Percentiles rank a stretch among this genome's conserved stretches.
These are phyloP conservation scores for Coemansia sp. DNA, from an alignment of 192 early-diverging fungal species.

Conservation along the genomic window DNA sequence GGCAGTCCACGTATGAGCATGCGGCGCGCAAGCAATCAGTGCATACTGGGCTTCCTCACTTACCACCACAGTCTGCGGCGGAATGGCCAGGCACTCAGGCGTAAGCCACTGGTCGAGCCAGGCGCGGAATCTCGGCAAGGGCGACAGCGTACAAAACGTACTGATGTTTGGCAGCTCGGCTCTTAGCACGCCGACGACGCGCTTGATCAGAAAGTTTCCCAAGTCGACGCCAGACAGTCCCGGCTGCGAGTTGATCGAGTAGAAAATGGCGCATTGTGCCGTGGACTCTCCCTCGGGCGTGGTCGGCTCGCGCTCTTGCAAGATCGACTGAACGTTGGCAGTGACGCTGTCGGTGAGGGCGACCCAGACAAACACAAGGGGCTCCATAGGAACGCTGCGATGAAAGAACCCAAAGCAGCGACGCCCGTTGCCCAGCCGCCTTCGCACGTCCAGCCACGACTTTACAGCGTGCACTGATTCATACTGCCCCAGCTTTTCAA, in stretches of 20 bases:
- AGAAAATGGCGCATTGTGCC: constrained; percentile 78
- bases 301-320: constrained; percentile 54
- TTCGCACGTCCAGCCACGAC: constrained; percentile 78
- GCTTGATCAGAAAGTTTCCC: constrained; percentile 87
- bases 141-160: constrained; percentile 86
- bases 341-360: constrained; percentile 67
- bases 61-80: constrained; percentile 15
- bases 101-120: constrained; percentile 66
- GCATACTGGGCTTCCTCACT: constrained; percentile 1
- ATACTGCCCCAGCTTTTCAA: constrained; percentile 82
- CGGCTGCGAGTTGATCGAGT: constrained; percentile 88
- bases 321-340: constrained; percentile 64
- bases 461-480: constrained; percentile 88
- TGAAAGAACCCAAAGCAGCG: constrained; percentile 86
- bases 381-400: constrained; percentile 70
- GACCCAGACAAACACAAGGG: constrained; percentile 88
- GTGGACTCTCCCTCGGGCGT: constrained; percentile 40
- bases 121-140: constrained; percentile 79
- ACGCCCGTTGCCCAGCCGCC: constrained; percentile 67
- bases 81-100: constrained; percentile 14
- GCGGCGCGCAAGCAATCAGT: constrained; percentile 19
- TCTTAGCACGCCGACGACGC: constrained; percentile 79
- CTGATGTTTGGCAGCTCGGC: constrained; percentile 63
- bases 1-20: constrained; percentile 30
- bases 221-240: constrained; percentile 86